A percentile compares a stretch with the other conserved stretches of the same genome.
These are phyloP conservation scores for Aspergillus biplanus DNA, from an alignment of 495 filamentous ascomycete genomes.

Conservation along the genomic window DNA sequence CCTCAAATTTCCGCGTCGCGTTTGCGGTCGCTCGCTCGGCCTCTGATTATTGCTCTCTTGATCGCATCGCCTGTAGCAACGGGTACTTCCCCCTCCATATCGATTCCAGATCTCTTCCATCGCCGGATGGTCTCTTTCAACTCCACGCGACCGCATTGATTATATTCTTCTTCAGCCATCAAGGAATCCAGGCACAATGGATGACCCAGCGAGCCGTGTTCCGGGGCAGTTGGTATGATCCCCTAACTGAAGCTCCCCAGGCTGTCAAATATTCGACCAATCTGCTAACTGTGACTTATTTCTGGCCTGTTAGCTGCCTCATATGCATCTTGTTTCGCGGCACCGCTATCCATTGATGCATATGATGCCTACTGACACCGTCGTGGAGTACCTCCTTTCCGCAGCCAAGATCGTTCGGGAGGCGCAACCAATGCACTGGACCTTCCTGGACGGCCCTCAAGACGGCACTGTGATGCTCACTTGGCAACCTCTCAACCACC, in stretches of 20 bases:
- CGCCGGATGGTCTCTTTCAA: conserved; percentile 2
- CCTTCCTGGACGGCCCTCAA: conserved; percentile 77
- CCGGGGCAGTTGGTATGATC: conserved; percentile 60
- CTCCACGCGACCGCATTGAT: conserved; percentile 25
- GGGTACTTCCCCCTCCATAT: conserved; percentile 16
- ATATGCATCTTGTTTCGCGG: conserved; percentile 83
- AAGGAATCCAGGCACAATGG: conserved; percentile 49
- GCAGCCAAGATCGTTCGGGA: conserved; percentile 82
- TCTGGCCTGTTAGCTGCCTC: conserved; percentile 62
- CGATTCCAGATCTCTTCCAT: conserved; percentile 18
- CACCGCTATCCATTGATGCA: conserved; percentile 71
- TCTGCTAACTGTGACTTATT: conserved; percentile 5
- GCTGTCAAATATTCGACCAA: conserved; percentile 15
- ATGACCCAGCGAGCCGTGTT: conserved; percentile 67
- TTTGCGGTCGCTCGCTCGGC: conserved; percentile 24
- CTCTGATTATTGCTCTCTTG: conserved; percentile 17
- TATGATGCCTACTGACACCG: conserved; percentile 66
- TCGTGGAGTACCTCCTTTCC: conserved; percentile 73
- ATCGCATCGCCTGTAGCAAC: conserved; percentile 17
- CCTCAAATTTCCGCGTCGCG: conserved; percentile 49
- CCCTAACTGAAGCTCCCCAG: neutral
- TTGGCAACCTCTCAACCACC: conserved; percentile 76
- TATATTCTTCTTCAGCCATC: conserved; percentile 10
- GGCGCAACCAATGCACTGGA: conserved; percentile 83
- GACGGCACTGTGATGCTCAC: conserved; percentile 82